A percentile compares a stretch with the other conserved stretches of the same genome.
phyloP scores from a whole-genome alignment of 2,329 filamentous ascomycete species.

The Nannizziopsis arthrosporioides region DNA sequence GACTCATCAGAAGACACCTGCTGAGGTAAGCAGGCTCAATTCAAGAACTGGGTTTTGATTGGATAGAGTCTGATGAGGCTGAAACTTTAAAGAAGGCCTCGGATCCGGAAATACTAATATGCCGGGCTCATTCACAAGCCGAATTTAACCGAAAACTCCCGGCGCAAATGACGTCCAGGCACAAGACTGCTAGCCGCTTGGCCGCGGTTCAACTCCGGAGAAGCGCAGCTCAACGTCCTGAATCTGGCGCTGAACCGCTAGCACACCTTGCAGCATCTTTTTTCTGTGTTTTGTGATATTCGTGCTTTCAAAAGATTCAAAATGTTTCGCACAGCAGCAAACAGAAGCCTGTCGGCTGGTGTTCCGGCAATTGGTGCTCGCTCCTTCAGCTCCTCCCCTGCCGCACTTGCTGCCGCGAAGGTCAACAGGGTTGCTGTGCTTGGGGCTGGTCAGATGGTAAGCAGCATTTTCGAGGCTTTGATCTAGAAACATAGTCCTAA shows the following conservation, averaged over 20 bases:
- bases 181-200: constrained; percentile 6
- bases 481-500: constrained; percentile 19
- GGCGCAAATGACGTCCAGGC: constrained; percentile 15
- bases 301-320: not conserved
- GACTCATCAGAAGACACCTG: not conserved
- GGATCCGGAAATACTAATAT: not conserved
- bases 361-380: constrained; percentile 33
- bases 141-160: constrained; percentile 25
- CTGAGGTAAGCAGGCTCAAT: too few species aligned
- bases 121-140: constrained; percentile 14
- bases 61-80: too few species aligned
- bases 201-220: constrained; percentile 1
- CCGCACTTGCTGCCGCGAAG: constrained; percentile 50
- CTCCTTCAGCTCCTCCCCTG: constrained; percentile 58
- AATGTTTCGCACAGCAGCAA: constrained; percentile 30
- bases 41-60: too few species aligned
- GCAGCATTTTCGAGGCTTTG: not conserved
- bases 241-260: not conserved
- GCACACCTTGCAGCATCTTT: too few species aligned
- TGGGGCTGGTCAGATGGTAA: constrained; percentile 90
- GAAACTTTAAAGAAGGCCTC: not conserved
- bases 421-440: constrained; percentile 84
- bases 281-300: too few species aligned
- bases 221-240: not conserved
- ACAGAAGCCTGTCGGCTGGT: constrained; percentile 22